A percentile compares a stretch with the other conserved stretches of the same genome.
These are phyloP conservation scores for Nemania diffusa DNA, from an alignment of 2,329 filamentous ascomycete species.

Conservation along the genomic window DNA sequence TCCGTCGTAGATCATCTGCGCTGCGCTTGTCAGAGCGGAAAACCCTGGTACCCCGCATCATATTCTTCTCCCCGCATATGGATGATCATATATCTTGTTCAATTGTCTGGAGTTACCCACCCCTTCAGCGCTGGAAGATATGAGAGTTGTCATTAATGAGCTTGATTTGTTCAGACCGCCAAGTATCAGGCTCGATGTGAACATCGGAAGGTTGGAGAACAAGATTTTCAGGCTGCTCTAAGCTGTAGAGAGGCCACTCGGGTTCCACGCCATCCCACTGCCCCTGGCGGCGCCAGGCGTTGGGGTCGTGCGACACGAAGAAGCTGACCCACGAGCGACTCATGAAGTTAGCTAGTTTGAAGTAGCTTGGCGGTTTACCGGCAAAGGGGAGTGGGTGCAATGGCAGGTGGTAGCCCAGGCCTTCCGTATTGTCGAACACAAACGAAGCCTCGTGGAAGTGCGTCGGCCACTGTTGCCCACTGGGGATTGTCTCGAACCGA, in stretches of 20 bases:
- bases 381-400: slow-evolving; percentile 10
- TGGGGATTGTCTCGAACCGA: slow-evolving; percentile 13
- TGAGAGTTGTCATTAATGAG: slow-evolving; percentile 19
- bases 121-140: slow-evolving; percentile 8
- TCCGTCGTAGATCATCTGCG: too few species aligned
- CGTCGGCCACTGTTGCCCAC: slow-evolving; percentile 16
- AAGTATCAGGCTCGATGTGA: slow-evolving; percentile 16
- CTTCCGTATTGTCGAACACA: slow-evolving; percentile 19
- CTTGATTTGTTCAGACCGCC: slow-evolving; percentile 18
- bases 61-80: too few species aligned
- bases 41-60: too few species aligned
- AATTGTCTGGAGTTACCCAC: too few species aligned
- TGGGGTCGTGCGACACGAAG: slow-evolving; percentile 18
- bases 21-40: too few species aligned
- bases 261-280: slow-evolving; percentile 18
- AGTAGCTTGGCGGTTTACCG: slow-evolving; percentile 3
- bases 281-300: slow-evolving; percentile 14
- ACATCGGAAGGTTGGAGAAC: slow-evolving; percentile 7
- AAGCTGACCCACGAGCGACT: slow-evolving; percentile 22
- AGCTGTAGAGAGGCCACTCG: slow-evolving; percentile 14
- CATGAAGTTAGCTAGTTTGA: slow-evolving; percentile 12
- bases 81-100: too few species aligned
- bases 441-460: slow-evolving; percentile 23
- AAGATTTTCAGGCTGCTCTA: slow-evolving; percentile 9
- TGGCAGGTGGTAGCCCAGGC: slow-evolving; percentile 11